These are phyloP conservation scores for Graphilbum ipis-grandicollis DNA, from an alignment of 2,329 filamentous ascomycete species.

Conservation along the genomic window DNA sequence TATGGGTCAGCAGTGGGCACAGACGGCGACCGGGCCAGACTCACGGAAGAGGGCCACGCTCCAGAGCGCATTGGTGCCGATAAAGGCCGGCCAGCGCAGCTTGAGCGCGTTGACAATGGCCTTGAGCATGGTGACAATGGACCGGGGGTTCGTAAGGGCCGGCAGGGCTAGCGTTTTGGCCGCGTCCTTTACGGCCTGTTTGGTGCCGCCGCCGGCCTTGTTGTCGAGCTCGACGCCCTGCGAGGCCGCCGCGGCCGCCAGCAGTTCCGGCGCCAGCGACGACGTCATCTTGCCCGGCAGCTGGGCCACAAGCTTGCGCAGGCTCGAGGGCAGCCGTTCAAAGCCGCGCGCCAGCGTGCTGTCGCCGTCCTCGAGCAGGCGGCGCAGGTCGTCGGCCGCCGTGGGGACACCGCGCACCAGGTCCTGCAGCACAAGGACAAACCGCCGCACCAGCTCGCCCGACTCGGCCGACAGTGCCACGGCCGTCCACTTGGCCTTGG, in stretches of 20 bases:
- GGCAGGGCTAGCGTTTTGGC: slow-evolving; percentile 53
- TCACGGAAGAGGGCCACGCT: slow-evolving; percentile 74
- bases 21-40: slow-evolving; percentile 17
- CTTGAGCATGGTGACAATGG: slow-evolving; percentile 65
- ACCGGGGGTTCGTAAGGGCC: slow-evolving; percentile 71
- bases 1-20: slow-evolving; percentile 15
- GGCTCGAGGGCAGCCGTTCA: slow-evolving; percentile 54
- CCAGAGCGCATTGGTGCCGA: slow-evolving; percentile 84
- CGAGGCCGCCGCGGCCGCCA: slow-evolving; percentile 63
- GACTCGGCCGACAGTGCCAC: slow-evolving; percentile 76
- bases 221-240: slow-evolving; percentile 41
- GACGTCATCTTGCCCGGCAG: slow-evolving; percentile 68
- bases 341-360: slow-evolving; percentile 41
- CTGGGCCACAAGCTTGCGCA: slow-evolving; percentile 74
- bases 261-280: slow-evolving; percentile 60
- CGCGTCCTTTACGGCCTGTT: slow-evolving; percentile 30
- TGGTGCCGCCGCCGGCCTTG: slow-evolving; percentile 25
- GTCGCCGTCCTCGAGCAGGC: slow-evolving; percentile 42
- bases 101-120: slow-evolving; percentile 85
- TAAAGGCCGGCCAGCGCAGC: slow-evolving; percentile 72
- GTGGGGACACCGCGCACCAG: slow-evolving; percentile 84
- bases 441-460: slow-evolving; percentile 62
- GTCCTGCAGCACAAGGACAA: slow-evolving; percentile 84
- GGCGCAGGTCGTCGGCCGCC: slow-evolving; percentile 72
- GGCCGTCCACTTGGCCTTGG: slow-evolving; percentile 20